Evolutionary conservation across 768 basidiomycete species (phyloP), one percentile per base, ranked within the genome.

Genomic region (Calocera cornea): DNA sequence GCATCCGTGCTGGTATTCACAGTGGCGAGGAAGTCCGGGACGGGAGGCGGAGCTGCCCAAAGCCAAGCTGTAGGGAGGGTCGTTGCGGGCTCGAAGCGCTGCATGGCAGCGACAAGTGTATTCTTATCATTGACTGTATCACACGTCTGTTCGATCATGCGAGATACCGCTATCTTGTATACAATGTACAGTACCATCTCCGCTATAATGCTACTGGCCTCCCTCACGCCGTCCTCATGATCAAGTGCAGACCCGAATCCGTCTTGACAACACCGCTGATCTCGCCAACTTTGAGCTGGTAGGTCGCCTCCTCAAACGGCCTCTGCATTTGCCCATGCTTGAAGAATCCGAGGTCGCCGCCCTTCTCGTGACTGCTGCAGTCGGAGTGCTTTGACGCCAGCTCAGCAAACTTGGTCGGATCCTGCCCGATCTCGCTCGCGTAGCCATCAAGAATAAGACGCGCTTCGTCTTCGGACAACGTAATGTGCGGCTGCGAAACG

Each of bases 211-310:
- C 65, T 19, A 63, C 1, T 64, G 24, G 50, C 36, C 54, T 38
- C 2, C 27, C 27, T 33, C 78, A 92, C 19, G 79, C 91, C 65
- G 91, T 94, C 73, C 97, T 84, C 77, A 95, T 79, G 73, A 99
- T 89, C 71, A 98, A 73, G 76, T 99, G 97, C 24, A 97, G 92
- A 22, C 97, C 97, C 71, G 92, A 95, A 71, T 98, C 95, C 54
- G 95, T 89, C 72, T 84, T 85, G 74, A 97, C 84, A 54, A 93
- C 79, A 33, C 85, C 87, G 76, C 90, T 92, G 74, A 94, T 87
- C 77, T 89, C 77, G 8, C 87, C 90, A 24, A 88, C 83, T 63
- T 85, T 74, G 70, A 94, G 80, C 1, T 78, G 83, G 76, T 83
- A 95, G 12, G 90, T 80, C 34, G 91, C 89, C 34, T 95, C 92